Evolutionary conservation across 768 basidiomycete genomes (phyloP).

Genomic region (Naganishia vishniacii): DNA sequence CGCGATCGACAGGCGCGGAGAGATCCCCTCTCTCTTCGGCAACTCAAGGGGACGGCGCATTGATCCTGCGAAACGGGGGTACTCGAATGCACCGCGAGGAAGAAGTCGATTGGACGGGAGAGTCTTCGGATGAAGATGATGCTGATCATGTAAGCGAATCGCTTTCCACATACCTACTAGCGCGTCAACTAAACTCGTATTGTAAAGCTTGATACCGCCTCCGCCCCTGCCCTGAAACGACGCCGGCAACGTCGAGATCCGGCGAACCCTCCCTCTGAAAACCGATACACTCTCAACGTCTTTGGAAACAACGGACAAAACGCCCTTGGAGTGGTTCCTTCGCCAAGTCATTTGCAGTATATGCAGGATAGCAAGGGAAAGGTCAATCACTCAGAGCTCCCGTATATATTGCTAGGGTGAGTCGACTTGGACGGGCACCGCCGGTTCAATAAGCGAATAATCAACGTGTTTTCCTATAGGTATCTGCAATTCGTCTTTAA

Average conservation of each 20-base stretch:
- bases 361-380: conserved; percentile 18
- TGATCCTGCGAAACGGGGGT: neutral
- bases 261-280: neutral
- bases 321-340: conserved; percentile 10
- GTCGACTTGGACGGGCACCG: conserved; percentile 37
- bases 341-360: conserved; percentile 8
- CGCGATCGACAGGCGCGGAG: neutral
- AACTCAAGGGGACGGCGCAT: neutral
- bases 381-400: conserved; percentile 48
- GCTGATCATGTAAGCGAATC: neutral
- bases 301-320: conserved; percentile 15
- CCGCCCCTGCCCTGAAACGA: neutral
- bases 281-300: conserved; percentile 22
- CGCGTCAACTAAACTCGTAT: neutral
- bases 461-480: conserved; percentile 49
- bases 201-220: neutral
- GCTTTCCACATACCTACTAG: neutral
- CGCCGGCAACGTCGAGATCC: neutral
- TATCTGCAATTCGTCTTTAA: conserved; percentile 96
- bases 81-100: too few relatives aligned
- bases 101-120: neutral
- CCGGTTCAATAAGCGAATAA: neutral
- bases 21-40: neutral
- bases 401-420: conserved; percentile 80
- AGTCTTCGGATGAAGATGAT: conserved; percentile 1